Base-by-base conservation (phyloP, 306 rosid species). In the Rubus idaeus region DNA sequence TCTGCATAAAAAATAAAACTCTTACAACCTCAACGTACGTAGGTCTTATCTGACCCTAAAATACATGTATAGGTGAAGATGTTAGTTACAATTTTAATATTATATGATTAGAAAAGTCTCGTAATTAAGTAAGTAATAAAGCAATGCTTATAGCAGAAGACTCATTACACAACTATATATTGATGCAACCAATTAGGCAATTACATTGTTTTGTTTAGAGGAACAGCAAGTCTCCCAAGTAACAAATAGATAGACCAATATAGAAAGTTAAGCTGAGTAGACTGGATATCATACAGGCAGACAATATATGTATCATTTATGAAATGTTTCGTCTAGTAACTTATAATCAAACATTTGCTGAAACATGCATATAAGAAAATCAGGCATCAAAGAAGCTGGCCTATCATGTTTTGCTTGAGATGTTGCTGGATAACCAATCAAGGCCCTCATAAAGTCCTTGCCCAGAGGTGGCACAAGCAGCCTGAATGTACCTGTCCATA, bases 371-470 rank as follows among this genome's bases (percentile, higher is more conserved):
- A 66, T 44, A 75, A 52, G 55, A 23, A 64, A 46, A 68, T 7
- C 16, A 41, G 39, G 6, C 12, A 10, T 16, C 66, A 63, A 23
- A 82, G 70, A 17, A 60, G 77, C 21, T 68, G 60, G 55, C 37
- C 78, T 77, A 65, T 80, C 81, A 72, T 87, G 82, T 82, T 85
- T 84, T 93, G 88, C 50, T 75, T 73, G 93, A 80, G 81, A 93
- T 88, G 84, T 93, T 83, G 84, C 92, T 86, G 37, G 97, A 93
- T 73, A 93, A 84, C 97, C 96, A 89, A 83, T 91, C 97, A 70
- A 93, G 93, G 46, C 93, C 98, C 84, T 93, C 98, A 51, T 91
- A 93, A 52, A 93, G 89, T 47, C 87, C 89, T 85, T 85, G 89
- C 46, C 87, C 89, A 51, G 75, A 75, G 5, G 89, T 83, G 63